These are phyloP conservation scores for Stevia rebaudiana DNA, from an alignment of 140 eudicot species.

Conservation along the genomic window DNA sequence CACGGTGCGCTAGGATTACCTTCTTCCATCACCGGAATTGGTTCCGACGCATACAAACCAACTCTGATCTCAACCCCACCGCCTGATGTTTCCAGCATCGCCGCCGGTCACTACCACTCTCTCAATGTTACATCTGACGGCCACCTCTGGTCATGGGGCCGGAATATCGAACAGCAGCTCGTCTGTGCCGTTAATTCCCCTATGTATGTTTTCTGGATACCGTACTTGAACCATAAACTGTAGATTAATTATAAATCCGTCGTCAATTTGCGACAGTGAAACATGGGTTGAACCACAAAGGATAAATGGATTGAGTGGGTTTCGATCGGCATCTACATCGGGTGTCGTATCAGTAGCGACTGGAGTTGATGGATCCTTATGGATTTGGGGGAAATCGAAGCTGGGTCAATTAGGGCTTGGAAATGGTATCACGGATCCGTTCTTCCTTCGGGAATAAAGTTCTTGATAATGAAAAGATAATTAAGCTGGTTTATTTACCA, in stretches of 20 bases:
- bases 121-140: slow-evolving; percentile 76
- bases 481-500: slow-evolving; percentile 66
- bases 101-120: slow-evolving; percentile 96
- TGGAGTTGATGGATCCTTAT: slow-evolving; percentile 62
- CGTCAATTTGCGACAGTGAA: slow-evolving; percentile 47
- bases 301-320: slow-evolving; percentile 53
- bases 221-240: background rate
- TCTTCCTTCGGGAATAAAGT: slow-evolving; percentile 52
- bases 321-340: slow-evolving; percentile 64
- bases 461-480: slow-evolving; percentile 69
- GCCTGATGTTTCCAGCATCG: slow-evolving; percentile 47
- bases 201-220: slow-evolving; percentile 31
- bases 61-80: slow-evolving; percentile 63
- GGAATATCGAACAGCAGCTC: slow-evolving; percentile 69
- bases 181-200: slow-evolving; percentile 56
- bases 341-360: slow-evolving; percentile 84
- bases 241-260: background rate
- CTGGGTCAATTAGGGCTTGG: slow-evolving; percentile 97
- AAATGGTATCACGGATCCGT: slow-evolving; percentile 56
- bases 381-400: slow-evolving; percentile 94
- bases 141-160: slow-evolving; percentile 95
- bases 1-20: slow-evolving; percentile 77
- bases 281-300: slow-evolving; percentile 65
- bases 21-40: slow-evolving; percentile 37
- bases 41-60: slow-evolving; percentile 75